phyloP scores from a whole-genome alignment of 305 asterid species.

The Fraxinus nigra region DNA sequence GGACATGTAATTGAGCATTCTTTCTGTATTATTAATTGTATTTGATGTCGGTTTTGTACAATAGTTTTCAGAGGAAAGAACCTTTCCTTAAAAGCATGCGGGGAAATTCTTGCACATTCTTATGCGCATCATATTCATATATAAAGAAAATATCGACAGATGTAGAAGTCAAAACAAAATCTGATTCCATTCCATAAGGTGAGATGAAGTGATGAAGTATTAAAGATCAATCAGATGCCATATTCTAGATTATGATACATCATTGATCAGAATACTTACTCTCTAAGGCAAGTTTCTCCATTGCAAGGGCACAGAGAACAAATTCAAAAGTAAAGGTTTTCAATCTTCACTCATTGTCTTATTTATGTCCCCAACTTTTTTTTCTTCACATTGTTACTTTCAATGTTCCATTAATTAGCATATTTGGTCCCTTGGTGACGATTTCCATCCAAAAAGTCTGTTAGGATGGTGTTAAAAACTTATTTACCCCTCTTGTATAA shows the following conservation, averaged over 20 bases:
- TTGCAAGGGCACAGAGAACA: neutral
- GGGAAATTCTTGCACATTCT: slow-evolving; percentile 10
- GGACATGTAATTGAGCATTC: neutral
- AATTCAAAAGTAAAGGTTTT: neutral
- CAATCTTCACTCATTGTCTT: neutral
- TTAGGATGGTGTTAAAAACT: neutral
- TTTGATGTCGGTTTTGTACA: neutral
- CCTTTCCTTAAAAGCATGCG: neutral
- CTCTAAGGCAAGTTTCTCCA: slow-evolving; percentile 28
- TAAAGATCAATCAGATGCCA: slow-evolving; percentile 30
- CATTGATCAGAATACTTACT: slow-evolving; percentile 30
- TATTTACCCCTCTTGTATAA: neutral
- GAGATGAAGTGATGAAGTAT: slow-evolving; percentile 32
- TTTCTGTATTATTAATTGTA: neutral
- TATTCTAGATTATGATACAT: slow-evolving; percentile 24
- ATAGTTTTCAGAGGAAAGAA: neutral
- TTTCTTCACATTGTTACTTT: neutral
- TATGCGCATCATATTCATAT: slow-evolving; percentile 15
- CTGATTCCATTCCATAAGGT: slow-evolving; percentile 1
- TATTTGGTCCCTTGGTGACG: neutral
- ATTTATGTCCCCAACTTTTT: neutral
- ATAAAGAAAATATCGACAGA: neutral
- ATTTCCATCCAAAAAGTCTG: neutral
- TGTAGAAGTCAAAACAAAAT: neutral
- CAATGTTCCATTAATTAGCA: neutral